These are phyloP conservation scores for Dactylis glomerata DNA, from an alignment of 176 grass and related monocot genomes.

Conservation along the genomic window DNA sequence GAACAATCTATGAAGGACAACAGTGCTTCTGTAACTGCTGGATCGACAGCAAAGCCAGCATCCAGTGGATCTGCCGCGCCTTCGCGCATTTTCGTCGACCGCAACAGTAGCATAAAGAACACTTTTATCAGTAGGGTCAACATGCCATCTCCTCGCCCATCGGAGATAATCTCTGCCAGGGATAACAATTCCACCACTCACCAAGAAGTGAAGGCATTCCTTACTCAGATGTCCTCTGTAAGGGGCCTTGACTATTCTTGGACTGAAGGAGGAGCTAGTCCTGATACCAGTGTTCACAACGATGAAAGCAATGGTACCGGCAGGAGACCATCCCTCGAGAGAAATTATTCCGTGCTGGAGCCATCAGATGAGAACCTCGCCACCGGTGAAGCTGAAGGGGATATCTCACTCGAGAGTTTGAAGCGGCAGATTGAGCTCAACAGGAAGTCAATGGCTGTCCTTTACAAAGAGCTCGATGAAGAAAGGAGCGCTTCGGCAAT, in stretches of 20 bases:
- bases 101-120: slow-evolving; percentile 34
- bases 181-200: slow-evolving; percentile 74
- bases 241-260: slow-evolving; percentile 38
- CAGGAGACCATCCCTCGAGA: slow-evolving; percentile 56
- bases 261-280: slow-evolving; percentile 32
- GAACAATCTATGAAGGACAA: slow-evolving; percentile 34
- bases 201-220: slow-evolving; percentile 76
- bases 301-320: slow-evolving; percentile 42
- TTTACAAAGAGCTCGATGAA: slow-evolving; percentile 83
- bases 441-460: slow-evolving; percentile 49
- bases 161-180: slow-evolving; percentile 78
- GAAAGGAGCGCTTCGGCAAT: slow-evolving; percentile 80
- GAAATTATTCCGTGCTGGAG: slow-evolving; percentile 65
- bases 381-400: slow-evolving; percentile 54
- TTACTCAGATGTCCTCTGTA: slow-evolving; percentile 78
- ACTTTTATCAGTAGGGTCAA: slow-evolving; percentile 25
- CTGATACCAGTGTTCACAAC: slow-evolving; percentile 21
- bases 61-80: background rate
- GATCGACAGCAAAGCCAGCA: slow-evolving; percentile 7
- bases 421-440: slow-evolving; percentile 61
- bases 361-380: slow-evolving; percentile 48
- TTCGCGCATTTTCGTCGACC: slow-evolving; percentile 24
- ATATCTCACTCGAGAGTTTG: slow-evolving; percentile 43
- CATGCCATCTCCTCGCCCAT: slow-evolving; percentile 60
- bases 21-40: slow-evolving; percentile 1